Evolutionary conservation across 2,329 filamentous ascomycete genomes (phyloP), one percentile per base, ranked within the genome.

Genomic region (Ophioceras dolichostomum): DNA sequence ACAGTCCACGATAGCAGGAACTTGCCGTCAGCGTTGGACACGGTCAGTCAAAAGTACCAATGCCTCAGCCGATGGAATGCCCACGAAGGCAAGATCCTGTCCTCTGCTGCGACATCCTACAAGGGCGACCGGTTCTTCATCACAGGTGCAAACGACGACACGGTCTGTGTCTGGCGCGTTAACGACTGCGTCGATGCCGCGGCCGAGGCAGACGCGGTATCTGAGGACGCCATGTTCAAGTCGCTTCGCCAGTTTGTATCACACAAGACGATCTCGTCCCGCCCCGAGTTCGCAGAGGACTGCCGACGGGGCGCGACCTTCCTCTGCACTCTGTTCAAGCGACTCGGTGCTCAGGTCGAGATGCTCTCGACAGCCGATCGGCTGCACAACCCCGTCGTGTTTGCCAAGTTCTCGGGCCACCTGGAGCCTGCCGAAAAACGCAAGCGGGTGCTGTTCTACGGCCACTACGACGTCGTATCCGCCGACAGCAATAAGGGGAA

Each of bases 391-490:
- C 91, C 91, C 0, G 80, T 98, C n/a, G 87, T 98, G 0, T 81
- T 83, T 47, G 91, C 91, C 29, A 83, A 80, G 41, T 98, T 98
- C 55, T 74, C 75, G 32, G 87, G 82, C 4, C 91, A 79, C 57
- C 76, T 70, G 42, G 69, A 76, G 10, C 73, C 76, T 1, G 63
- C 73, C 0, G 68, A 73, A 19, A 66, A 74, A 19, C 73, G 84
- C 14, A 94, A 91, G 60, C 87, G 85, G 21, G 84, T 96, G 8
- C 64, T 98, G 0, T 98, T 98, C 55, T 98, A 98, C 52, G 91
- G 93, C 0, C 91, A 98, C 55, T 98, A 98, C 63, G 91, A 98
- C 53, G 88, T 98, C 3, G 91, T 98, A 4, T 75, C 87, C 1
- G 91, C 91, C 0, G 86, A 94, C 46, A 79, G 81, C 27, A 83